Base-by-base conservation (phyloP, 2,329 filamentous ascomycete species). In the Monilinia vaccinii-corymbosi region DNA sequence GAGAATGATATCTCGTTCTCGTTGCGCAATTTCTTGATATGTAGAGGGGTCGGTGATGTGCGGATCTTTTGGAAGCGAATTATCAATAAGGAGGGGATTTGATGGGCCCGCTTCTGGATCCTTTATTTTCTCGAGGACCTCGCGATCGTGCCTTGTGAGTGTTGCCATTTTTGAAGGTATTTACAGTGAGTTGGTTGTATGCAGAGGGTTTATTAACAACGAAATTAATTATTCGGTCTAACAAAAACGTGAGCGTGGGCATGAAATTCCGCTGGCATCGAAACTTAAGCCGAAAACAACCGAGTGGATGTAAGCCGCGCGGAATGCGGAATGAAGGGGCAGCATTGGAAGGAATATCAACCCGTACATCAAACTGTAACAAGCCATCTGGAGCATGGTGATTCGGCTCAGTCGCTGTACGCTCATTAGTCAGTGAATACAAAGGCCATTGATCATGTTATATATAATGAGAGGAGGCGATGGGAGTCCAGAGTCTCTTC, bases 51-150 rank as follows among this genome's bases (percentile, higher is more conserved):
- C 78, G 40, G 73, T 75, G 66, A 86, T 70, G 60, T 84, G 76
- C 4, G 84, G 82, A 62, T 87, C 83, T 65, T 78, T 82, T 10
- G 75, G 74, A 36, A 78, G 69, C 18, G 73, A 71, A n/a, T 63
- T 23, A 60, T 86, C 81, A 60, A 86, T 75, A 60, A 83, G 75
- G 57, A 83, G 73, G 14, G 78, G 74, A 11, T 78, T 73, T 18
- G 79, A 75, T 16, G 84, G 81, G 63, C 86, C 79, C 9, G 79
- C 79, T 68, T 88, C 85, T 1, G 84, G 84, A 62, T 88, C 84
- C 67, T 81, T 82, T 71, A 88, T 86, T 71, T 86, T 86, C 63
- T 82, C 79, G 61, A 88, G 79, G 65, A 87, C 78, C 60, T 82
- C 78, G 70, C 83, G 73, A 70, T 88, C 85, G 64, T 80, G 80